A percentile compares a stretch with the other conserved stretches of the same genome.
Conservation (phyloP, 768 basidiomycete genomes). For the Mycena latifolia region DNA sequence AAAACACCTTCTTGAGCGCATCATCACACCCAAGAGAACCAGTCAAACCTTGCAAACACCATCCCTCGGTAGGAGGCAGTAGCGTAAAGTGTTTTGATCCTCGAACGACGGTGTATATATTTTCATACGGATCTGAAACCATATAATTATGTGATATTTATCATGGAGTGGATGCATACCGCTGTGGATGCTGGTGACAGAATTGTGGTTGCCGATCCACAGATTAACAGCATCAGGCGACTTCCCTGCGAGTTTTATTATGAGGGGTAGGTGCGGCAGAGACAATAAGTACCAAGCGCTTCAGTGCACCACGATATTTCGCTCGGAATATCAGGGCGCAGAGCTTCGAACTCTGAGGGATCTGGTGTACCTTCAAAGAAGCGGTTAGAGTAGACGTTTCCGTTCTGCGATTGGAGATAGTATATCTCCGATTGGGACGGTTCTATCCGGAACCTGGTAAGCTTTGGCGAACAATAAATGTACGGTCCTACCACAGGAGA, state of each 20-base stretch:
- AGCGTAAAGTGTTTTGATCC: conserved; percentile 90
- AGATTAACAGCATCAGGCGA: conserved; percentile 91
- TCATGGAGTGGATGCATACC: conserved; percentile 58
- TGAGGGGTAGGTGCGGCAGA: background rate
- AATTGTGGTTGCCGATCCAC: conserved; percentile 84
- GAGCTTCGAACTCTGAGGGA: conserved; percentile 69
- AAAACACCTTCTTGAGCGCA: conserved; percentile 10
- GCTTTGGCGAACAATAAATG: background rate
- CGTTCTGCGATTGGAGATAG: conserved; percentile 94
- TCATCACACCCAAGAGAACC: background rate
- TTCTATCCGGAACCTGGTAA: conserved; percentile 13
- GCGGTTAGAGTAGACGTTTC: conserved; percentile 76
- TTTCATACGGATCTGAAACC: conserved; percentile 87
- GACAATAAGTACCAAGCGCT: conserved; percentile 71
- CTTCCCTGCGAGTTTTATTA: conserved; percentile 52
- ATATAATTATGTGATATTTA: background rate
- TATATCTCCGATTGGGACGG: conserved; percentile 51
- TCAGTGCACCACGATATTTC: conserved; percentile 83
- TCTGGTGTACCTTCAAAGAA: conserved; percentile 52
- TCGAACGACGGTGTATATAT: conserved; percentile 89
- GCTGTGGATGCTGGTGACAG: conserved; percentile 88
- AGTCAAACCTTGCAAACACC: conserved; percentile 78
- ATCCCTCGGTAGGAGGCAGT: conserved; percentile 90
- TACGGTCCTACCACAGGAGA: conserved; percentile 35
- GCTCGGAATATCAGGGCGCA: conserved; percentile 75